Conservation (phyloP, 2,329 filamentous ascomycete genomes). For the Apiospora aurea region DNA sequence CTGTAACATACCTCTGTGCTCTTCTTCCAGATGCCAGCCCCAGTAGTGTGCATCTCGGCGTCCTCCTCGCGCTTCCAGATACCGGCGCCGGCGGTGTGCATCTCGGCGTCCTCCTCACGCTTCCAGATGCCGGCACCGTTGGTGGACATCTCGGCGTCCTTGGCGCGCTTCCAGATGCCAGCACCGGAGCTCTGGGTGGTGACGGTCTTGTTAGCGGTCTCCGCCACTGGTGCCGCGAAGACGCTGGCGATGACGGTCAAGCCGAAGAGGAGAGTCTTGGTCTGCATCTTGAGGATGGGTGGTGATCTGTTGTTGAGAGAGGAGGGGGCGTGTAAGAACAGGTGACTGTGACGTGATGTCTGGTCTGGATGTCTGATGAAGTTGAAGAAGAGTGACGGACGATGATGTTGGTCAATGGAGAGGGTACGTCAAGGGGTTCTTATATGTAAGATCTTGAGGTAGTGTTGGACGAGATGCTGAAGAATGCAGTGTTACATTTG, state of each 20-base stretch:
- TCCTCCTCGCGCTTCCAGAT: constrained; percentile 11
- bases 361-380: no score
- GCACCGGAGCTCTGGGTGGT: background rate
- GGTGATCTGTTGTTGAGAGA: no score
- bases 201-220: background rate
- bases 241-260: constrained; percentile 5
- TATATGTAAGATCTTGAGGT: background rate
- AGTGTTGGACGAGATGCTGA: background rate
- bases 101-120: background rate
- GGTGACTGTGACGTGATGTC: background rate
- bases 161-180: background rate
- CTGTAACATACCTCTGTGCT: no score
- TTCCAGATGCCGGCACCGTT: background rate
- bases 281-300: constrained; percentile 20
- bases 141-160: background rate
- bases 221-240: constrained; percentile 3
- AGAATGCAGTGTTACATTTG: background rate
- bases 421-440: background rate
- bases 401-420: no score
- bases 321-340: background rate
- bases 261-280: constrained; percentile 18
- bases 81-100: background rate
- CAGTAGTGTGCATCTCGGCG: background rate
- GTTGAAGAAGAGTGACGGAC: no score
- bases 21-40: constrained; percentile 12